Evolutionary conservation across 2,329 filamentous ascomycete genomes (phyloP).

Genomic region (Mycosphaerelloides madeirae): DNA sequence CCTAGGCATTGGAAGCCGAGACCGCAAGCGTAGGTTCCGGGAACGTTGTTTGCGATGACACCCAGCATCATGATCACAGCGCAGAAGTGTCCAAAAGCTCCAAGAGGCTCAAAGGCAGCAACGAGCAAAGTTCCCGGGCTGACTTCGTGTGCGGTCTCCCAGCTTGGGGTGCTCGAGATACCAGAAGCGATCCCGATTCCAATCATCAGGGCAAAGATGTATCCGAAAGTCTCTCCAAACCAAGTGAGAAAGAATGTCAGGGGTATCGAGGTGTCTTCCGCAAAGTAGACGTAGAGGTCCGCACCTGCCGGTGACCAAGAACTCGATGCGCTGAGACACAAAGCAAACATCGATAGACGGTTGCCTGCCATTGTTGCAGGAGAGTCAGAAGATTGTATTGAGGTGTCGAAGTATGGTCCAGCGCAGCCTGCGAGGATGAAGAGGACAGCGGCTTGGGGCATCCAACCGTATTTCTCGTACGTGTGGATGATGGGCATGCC

Average conservation of each 20-base stretch:
- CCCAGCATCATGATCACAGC: constrained; percentile 41
- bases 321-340: constrained; percentile 12
- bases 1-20: constrained; percentile 35
- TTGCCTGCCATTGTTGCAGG: constrained; percentile 32
- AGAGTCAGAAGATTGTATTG: constrained; percentile 26
- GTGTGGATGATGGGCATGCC: constrained; percentile 34
- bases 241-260: constrained; percentile 37
- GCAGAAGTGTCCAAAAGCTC: constrained; percentile 42
- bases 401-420: constrained; percentile 36
- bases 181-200: constrained; percentile 36
- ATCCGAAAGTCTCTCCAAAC: constrained; percentile 31
- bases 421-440: constrained; percentile 39
- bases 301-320: constrained; percentile 31
- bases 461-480: constrained; percentile 41
- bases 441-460: constrained; percentile 38
- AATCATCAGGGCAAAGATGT: constrained; percentile 35
- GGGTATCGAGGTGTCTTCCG: constrained; percentile 33
- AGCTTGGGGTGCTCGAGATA: constrained; percentile 14
- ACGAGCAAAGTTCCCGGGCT: constrained; percentile 38
- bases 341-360: constrained; percentile 24
- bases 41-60: constrained; percentile 42
- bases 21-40: constrained; percentile 42
- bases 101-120: constrained; percentile 36
- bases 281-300: constrained; percentile 44
- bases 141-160: constrained; percentile 30